Evolutionary conservation across 2,329 filamentous ascomycete species (phyloP), one percentile per base, ranked within the genome.

Genomic region (Aspergillus uvarum): DNA sequence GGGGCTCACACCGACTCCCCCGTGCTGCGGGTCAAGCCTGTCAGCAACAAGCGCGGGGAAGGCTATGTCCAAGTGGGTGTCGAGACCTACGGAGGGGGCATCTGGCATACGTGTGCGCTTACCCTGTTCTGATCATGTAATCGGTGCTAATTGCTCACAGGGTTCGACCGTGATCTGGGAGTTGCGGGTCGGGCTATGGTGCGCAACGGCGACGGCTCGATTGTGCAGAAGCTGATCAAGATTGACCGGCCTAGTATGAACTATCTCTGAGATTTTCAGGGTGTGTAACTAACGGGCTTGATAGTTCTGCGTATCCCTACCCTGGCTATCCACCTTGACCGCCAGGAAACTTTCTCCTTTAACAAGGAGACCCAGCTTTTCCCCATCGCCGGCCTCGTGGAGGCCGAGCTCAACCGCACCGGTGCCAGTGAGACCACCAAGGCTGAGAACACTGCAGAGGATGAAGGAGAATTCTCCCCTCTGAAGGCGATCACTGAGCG

Each of bases 311-410:
- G 95, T 54, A 94, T 99, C 62, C 95, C 95, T 1, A 96, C 92
- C 3, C 82, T 99, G 64, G 95, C 95, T 35, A 96, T 98, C 66
- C 95, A 99, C 77, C 86, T 99, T 59, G 89, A 97, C 72, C 89
- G 94, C 58, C 87, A 91, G 68, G 84, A 90, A 69, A 91, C 84
- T 63, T 99, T 99, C 71, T 83, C 91, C 58, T 96, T 96, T 72
- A 99, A 98, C 83, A 98, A 97, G 81, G 95, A 99, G 81, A 92
- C 89, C 24, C 94, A 99, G 76, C 81, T 99, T 24, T 96, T 96
- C 72, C 95, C 95, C 5, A 97, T 99, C 71, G 88, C 90, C 22
- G 95, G 95, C 5, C 83, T 99, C 57, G 89, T 91, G 2, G 87
- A 90, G 54, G 91, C 92, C 2, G 93, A 97, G 80, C 83, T 99